Conservation (phyloP, 2,329 filamentous ascomycete genomes). For the Hymenoscyphus scutula region DNA sequence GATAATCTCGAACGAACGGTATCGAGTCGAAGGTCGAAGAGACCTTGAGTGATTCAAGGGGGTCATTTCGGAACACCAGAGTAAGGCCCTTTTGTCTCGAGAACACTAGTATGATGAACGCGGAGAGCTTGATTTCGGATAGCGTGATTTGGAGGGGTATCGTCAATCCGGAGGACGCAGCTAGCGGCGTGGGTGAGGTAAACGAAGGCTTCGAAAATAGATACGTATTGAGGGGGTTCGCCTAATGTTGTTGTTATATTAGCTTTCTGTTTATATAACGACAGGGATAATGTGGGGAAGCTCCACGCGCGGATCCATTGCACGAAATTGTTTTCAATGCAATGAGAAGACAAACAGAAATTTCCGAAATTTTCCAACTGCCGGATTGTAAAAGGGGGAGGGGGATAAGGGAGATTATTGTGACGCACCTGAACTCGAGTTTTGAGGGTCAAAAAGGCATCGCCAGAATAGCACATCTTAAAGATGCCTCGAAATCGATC, state of each 20-base stretch:
- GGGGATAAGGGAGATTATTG: conserved; percentile 9
- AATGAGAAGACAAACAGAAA: conserved; percentile 10
- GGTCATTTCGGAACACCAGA: conserved; percentile 96
- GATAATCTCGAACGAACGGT: conserved; percentile 93
- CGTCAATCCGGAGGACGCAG: conserved; percentile 86
- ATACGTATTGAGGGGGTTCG: conserved; percentile 95
- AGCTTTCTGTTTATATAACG: conserved; percentile 41
- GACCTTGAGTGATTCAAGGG: conserved; percentile 94
- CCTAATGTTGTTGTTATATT: conserved; percentile 57
- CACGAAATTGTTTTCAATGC: conserved; percentile 26
- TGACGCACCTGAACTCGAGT: conserved; percentile 83
- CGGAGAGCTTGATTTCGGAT: conserved; percentile 91
- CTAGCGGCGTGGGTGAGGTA: conserved; percentile 87
- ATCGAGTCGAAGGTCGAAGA: conserved; percentile 99
- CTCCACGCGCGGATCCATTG: conserved; percentile 35
- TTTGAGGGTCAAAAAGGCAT: conserved; percentile 91
- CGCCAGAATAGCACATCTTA: conserved; percentile 97
- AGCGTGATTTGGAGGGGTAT: conserved; percentile 97
- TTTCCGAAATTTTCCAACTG: conserved; percentile 2
- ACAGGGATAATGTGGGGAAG: conserved; percentile 21
- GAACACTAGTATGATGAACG: conserved; percentile 96
- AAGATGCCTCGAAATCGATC: conserved; percentile 97
- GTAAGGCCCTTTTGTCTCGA: conserved; percentile 96
- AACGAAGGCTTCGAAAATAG: conserved; percentile 88
- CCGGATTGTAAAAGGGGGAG: background rate